Percentiles rank a stretch among this genome's conserved stretches.
phyloP scores from a whole-genome alignment of 2,329 filamentous ascomycete species.

The Aspergillus sclerotialis region DNA sequence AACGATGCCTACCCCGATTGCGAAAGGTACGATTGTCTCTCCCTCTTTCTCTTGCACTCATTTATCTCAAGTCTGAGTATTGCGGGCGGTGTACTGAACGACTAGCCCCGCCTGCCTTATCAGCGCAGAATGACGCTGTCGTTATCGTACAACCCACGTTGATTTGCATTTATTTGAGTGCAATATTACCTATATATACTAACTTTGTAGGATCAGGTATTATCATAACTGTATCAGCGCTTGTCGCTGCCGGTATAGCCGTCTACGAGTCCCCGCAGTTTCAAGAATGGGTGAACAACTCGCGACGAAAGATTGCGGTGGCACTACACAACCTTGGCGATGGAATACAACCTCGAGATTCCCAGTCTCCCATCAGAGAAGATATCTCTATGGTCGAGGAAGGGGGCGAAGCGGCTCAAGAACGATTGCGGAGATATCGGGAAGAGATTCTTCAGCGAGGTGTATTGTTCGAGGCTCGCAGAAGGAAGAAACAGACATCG shows the following conservation, averaged over 20 bases:
- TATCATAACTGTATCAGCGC: constrained; percentile 54
- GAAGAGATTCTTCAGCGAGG: constrained; percentile 41
- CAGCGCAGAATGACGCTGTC: too few species aligned
- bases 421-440: constrained; percentile 36
- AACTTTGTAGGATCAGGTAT: constrained; percentile 42
- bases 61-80: not conserved
- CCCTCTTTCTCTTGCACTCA: not conserved
- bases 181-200: not conserved
- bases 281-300: constrained; percentile 55
- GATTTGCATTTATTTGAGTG: constrained; percentile 30
- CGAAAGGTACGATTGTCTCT: too few species aligned
- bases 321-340: constrained; percentile 54
- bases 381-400: constrained; percentile 45
- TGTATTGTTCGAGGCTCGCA: constrained; percentile 31
- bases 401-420: constrained; percentile 35
- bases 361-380: constrained; percentile 19
- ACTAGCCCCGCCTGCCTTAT: too few species aligned
- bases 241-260: constrained; percentile 57
- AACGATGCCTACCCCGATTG: too few species aligned
- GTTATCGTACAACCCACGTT: too few species aligned
- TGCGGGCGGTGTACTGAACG: too few species aligned
- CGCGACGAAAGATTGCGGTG: constrained; percentile 54
- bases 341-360: constrained; percentile 47
- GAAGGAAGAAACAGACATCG: constrained; percentile 17
- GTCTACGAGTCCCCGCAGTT: constrained; percentile 59